phyloP scores from a whole-genome alignment of 2,329 filamentous ascomycete genomes.

The Gnomoniopsis smithogilvyi region DNA sequence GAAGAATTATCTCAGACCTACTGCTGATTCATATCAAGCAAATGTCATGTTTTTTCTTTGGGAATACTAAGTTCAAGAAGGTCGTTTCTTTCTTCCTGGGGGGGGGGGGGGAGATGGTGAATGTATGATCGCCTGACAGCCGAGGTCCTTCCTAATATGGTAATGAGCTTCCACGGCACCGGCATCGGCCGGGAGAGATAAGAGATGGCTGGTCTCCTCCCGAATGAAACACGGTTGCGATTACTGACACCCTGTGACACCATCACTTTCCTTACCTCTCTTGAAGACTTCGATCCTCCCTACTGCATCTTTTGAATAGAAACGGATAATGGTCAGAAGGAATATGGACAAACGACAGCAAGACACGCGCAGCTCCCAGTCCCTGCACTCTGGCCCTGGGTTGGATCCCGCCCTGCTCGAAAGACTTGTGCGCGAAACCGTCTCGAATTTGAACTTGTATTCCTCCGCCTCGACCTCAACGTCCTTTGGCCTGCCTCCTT shows the following conservation, averaged over 20 bases:
- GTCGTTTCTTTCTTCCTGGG: no score
- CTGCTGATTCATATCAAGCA: no score
- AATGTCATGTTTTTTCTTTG: no score
- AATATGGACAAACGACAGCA: not conserved
- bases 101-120: not conserved
- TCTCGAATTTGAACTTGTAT: not conserved
- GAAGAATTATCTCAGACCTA: no score
- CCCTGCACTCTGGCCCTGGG: not conserved
- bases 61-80: no score
- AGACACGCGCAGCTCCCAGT: not conserved
- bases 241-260: not conserved
- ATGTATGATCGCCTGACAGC: not conserved
- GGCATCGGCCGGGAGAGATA: not conserved
- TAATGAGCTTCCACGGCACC: not conserved
- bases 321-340: not conserved
- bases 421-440: not conserved
- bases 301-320: not conserved
- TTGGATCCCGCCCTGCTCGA: not conserved
- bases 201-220: not conserved
- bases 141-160: not conserved
- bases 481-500: no score
- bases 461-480: not conserved
- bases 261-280: not conserved
- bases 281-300: not conserved
- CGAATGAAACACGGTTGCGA: not conserved